Evolutionary conservation across 1,284 basidiomycete genomes (phyloP).

Genomic region (Ceratobasidium sp.): DNA sequence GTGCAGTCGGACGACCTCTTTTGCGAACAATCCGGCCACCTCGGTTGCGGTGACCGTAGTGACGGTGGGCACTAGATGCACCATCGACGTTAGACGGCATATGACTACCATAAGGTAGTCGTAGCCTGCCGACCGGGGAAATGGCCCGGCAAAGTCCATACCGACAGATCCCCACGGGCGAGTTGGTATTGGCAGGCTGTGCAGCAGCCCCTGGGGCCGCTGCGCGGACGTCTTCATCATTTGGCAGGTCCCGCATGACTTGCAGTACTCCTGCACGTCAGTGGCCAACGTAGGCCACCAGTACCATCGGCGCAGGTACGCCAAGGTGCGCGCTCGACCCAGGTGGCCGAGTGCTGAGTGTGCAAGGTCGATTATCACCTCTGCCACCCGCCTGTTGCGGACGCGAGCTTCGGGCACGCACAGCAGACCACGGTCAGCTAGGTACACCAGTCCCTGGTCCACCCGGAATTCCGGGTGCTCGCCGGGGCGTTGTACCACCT

Average conservation of each 20-base stretch:
- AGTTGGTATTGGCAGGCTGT: constrained; percentile 55
- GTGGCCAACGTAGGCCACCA: constrained; percentile 50
- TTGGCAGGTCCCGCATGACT: constrained; percentile 44
- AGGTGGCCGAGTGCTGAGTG: constrained; percentile 47
- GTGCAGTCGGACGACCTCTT: constrained; percentile 58
- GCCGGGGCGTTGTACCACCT: constrained; percentile 44
- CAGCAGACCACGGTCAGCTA: constrained; percentile 51
- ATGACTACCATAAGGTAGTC: constrained; percentile 59
- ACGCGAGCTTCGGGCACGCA: constrained; percentile 57
- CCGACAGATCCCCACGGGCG: constrained; percentile 59
- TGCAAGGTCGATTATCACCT: constrained; percentile 49
- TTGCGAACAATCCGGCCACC: constrained; percentile 59
- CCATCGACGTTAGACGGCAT: constrained; percentile 57
- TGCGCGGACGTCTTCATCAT: constrained; percentile 45
- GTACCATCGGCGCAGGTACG: constrained; percentile 37
- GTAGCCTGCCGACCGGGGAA: constrained; percentile 56
- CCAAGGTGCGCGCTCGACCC: constrained; percentile 47
- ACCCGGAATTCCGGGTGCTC: constrained; percentile 53
- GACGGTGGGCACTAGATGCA: constrained; percentile 56
- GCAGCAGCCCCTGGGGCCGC: constrained; percentile 55
- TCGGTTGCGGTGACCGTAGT: constrained; percentile 56
- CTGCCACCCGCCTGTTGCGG: constrained; percentile 46
- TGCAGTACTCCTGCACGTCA: constrained; percentile 45
- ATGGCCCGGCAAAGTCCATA: constrained; percentile 62
- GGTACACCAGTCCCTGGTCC: constrained; percentile 52